Percentiles rank a stretch among this genome's conserved stretches.
phyloP scores from a whole-genome alignment of 1,284 basidiomycete genomes.

The Leccinum angustisporum region DNA sequence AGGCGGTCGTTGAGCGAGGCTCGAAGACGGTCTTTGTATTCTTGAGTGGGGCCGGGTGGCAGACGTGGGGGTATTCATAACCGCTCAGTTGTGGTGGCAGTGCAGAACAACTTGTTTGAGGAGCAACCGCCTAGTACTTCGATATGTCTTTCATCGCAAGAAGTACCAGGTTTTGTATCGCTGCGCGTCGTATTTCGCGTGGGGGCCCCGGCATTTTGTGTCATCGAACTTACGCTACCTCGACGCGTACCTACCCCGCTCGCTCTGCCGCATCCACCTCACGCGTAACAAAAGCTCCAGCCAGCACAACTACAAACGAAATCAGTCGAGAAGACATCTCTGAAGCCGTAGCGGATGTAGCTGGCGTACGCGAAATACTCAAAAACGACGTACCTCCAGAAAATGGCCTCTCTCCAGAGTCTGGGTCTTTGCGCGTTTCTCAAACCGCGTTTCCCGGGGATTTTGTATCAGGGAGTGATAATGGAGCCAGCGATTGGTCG shows the following conservation, averaged over 20 bases:
- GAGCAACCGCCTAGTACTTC: too few species aligned
- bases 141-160: slow-evolving; percentile 22
- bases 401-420: slow-evolving; percentile 7
- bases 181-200: slow-evolving; percentile 9
- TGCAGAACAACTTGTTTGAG: slow-evolving; percentile 15
- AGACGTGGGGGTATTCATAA: slow-evolving; percentile 27
- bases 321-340: slow-evolving; percentile 17
- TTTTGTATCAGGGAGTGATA: slow-evolving; percentile 23
- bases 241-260: slow-evolving; percentile 28
- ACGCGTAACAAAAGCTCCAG: slow-evolving; percentile 27
- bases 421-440: slow-evolving; percentile 12
- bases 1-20: slow-evolving; percentile 35
- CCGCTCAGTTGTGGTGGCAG: slow-evolving; percentile 11
- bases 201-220: not conserved
- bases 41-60: slow-evolving; percentile 22
- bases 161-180: slow-evolving; percentile 9
- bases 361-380: slow-evolving; percentile 10
- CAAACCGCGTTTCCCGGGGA: slow-evolving; percentile 31
- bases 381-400: slow-evolving; percentile 15
- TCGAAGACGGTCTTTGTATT: slow-evolving; percentile 33
- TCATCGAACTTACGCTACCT: slow-evolving; percentile 18
- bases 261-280: slow-evolving; percentile 16
- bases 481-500: slow-evolving; percentile 75
- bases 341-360: slow-evolving; percentile 22
- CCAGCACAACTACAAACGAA: slow-evolving; percentile 26